A percentile compares a stretch with the other conserved stretches of the same genome.
Conservation (phyloP, 306 rosid species). For the Inga laurina region DNA sequence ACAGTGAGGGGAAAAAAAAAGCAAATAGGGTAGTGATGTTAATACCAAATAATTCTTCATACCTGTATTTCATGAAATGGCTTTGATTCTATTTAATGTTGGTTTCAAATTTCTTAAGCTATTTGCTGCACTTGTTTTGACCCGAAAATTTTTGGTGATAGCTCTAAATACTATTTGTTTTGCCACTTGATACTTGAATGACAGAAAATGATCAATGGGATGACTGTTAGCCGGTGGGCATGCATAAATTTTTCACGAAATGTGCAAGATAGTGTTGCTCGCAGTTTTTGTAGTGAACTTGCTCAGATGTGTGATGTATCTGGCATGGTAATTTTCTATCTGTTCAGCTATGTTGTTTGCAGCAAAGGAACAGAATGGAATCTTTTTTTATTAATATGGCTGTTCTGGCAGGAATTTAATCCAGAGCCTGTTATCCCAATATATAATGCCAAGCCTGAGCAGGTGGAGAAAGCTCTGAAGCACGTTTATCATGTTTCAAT, state of each 20-base stretch:
- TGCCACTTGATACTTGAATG: constrained; percentile 23
- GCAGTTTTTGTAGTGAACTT: constrained; percentile 82
- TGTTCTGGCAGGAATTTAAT: constrained; percentile 64
- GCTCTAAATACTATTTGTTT: constrained; percentile 27
- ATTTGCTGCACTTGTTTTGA: constrained; percentile 4
- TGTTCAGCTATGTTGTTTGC: constrained; percentile 21
- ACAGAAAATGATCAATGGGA: constrained; percentile 98
- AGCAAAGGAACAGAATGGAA: neutral
- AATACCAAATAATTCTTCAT: neutral
- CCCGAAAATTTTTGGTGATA: neutral
- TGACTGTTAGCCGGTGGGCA: constrained; percentile 96
- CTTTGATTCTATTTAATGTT: constrained; percentile 3
- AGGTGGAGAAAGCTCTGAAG: constrained; percentile 86
- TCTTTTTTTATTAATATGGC: neutral
- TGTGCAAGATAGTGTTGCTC: constrained; percentile 88
- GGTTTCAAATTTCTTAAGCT: neutral
- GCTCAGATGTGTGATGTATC: constrained; percentile 98
- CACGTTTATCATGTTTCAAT: constrained; percentile 80
- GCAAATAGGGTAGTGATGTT: neutral
- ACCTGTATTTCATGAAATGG: neutral
- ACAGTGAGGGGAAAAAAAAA: neutral
- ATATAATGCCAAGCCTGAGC: constrained; percentile 87
- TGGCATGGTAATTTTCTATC: constrained; percentile 75
- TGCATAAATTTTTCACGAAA: constrained; percentile 91
- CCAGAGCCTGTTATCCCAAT: constrained; percentile 85